Conservation (phyloP, 306 rosid genomes). For the Begonia peltatifolia region DNA sequence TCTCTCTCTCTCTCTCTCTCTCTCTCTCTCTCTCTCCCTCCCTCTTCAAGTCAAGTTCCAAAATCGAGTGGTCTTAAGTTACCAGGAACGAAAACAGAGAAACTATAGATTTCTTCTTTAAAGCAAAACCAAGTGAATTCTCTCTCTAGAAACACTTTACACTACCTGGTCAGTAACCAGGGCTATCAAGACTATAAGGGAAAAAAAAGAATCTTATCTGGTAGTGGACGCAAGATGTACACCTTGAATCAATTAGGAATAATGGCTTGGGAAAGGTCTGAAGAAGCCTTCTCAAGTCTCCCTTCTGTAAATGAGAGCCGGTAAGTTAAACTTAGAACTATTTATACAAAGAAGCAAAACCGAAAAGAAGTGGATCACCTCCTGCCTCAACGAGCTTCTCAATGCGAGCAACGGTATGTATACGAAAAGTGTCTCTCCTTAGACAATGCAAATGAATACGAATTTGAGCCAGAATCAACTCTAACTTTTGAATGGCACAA, state of each 20-base stretch:
- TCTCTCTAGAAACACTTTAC: too few relatives aligned
- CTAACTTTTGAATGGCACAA: constrained; percentile 76
- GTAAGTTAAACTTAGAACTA: neutral
- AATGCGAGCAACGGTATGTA: constrained; percentile 85
- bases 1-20: too few relatives aligned
- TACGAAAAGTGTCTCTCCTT: constrained; percentile 79
- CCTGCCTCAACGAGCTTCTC: constrained; percentile 91
- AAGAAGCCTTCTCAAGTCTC: constrained; percentile 73
- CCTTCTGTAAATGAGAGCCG: constrained; percentile 44
- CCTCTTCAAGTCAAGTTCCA: constrained; percentile 2
- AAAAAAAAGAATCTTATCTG: too few relatives aligned
- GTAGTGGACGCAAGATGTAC: too few relatives aligned
- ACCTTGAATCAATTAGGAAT: constrained; percentile 10
- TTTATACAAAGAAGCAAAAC: neutral
- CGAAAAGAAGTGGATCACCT: constrained; percentile 31
- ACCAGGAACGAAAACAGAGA: neutral
- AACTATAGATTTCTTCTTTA: constrained; percentile 24
- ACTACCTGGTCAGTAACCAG: too few relatives aligned
- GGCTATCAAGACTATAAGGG: too few relatives aligned
- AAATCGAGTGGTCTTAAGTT: neutral
- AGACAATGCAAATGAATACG: constrained; percentile 80
- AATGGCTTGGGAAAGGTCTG: constrained; percentile 24
- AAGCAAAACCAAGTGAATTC: constrained; percentile 22
- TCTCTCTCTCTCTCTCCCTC: too few relatives aligned
- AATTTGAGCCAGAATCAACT: constrained; percentile 79